phyloP scores from a whole-genome alignment of 257 asterid species.

The Solanum corneliomulleri region DNA sequence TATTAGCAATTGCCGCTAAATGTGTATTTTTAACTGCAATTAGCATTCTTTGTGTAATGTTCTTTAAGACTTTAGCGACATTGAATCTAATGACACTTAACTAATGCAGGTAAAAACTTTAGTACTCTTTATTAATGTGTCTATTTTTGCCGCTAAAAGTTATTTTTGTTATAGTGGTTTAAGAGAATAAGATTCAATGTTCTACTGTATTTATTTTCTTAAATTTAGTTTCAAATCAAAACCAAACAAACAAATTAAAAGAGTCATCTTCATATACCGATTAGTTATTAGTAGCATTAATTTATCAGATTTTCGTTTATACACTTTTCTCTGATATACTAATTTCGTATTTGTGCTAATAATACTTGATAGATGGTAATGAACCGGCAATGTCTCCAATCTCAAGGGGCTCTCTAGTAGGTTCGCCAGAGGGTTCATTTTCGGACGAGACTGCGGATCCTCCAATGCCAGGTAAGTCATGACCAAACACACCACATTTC shows the following conservation, averaged over 20 bases:
- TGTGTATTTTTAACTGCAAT: no score
- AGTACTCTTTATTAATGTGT: no score
- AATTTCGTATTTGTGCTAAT: not conserved
- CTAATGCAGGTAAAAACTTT: no score
- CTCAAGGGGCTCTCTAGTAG: slow-evolving; percentile 40
- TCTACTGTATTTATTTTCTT: not conserved
- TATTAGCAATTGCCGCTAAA: no score
- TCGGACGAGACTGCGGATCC: slow-evolving; percentile 12
- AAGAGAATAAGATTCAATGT: not conserved
- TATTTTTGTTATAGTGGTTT: not conserved
- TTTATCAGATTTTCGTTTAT: not conserved
- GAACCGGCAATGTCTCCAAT: slow-evolving; percentile 55
- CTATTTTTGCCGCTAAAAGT: no score
- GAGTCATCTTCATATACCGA: not conserved
- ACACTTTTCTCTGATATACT: not conserved
- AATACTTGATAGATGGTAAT: slow-evolving; percentile 27
- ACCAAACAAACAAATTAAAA: not conserved
- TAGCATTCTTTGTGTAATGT: no score
- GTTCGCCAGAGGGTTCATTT: slow-evolving; percentile 2
- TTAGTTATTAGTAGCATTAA: not conserved
- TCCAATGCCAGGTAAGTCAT: not conserved
- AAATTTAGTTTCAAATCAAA: not conserved
- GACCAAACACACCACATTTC: not conserved
- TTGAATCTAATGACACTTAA: no score
- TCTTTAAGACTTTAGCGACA: no score